These are phyloP conservation scores for Jatropha multifida DNA, from an alignment of 441 rosid species.

Conservation along the genomic window DNA sequence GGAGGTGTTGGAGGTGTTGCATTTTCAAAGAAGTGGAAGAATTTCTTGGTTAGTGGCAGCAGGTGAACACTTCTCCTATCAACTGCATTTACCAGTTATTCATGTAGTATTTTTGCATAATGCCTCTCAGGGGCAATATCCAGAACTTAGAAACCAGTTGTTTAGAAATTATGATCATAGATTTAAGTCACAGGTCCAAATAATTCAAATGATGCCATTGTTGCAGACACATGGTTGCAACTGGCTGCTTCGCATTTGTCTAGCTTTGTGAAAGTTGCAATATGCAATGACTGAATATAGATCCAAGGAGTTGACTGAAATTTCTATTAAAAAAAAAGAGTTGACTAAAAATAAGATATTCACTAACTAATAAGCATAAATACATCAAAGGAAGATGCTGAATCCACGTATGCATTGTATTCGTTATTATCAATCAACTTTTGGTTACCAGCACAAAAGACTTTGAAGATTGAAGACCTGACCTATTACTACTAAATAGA, in stretches of 20 bases:
- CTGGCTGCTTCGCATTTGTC: background rate
- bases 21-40: slow-evolving; percentile 66
- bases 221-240: background rate
- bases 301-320: background rate
- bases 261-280: background rate
- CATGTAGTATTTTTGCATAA: background rate
- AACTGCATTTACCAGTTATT: slow-evolving; percentile 7
- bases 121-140: background rate
- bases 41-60: slow-evolving; percentile 91
- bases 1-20: slow-evolving; percentile 92
- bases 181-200: background rate
- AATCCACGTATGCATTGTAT: background rate
- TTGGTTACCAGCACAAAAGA: background rate
- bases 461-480: background rate
- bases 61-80: slow-evolving; percentile 49
- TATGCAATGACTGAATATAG: slow-evolving; percentile 4
- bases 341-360: background rate
- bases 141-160: background rate
- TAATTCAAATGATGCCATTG: background rate
- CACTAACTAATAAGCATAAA: background rate
- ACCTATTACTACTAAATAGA: background rate
- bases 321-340: background rate
- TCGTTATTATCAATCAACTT: background rate
- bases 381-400: background rate
- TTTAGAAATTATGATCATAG: slow-evolving; percentile 3